A percentile compares a stretch with the other conserved stretches of the same genome.
Conservation (phyloP, 768 basidiomycete species). For the Tricholoma flavovirens region DNA sequence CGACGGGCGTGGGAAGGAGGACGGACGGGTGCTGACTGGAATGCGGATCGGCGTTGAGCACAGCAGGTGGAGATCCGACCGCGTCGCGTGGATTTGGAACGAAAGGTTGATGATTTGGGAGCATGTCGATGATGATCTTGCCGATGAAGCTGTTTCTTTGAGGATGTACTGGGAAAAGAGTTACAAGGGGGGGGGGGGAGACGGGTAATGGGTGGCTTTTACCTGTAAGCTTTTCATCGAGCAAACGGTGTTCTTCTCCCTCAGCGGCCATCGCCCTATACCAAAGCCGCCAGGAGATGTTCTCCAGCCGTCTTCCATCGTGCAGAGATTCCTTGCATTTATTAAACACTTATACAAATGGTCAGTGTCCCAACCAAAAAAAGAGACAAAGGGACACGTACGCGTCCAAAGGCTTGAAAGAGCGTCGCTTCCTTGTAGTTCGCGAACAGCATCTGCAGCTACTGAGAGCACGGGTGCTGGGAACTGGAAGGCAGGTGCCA, state of each 20-base stretch:
- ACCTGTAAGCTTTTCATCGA: not conserved
- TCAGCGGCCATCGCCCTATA: constrained; percentile 50
- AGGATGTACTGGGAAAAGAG: too few relatives aligned
- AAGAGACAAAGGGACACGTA: constrained; percentile 28
- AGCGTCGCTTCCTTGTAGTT: constrained; percentile 65
- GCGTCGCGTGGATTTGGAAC: constrained; percentile 14
- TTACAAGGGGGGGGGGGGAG: too few relatives aligned
- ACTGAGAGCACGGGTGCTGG: constrained; percentile 65
- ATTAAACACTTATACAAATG: constrained; percentile 79
- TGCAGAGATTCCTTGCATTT: constrained; percentile 76
- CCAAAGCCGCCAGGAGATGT: constrained; percentile 86
- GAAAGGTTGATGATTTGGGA: constrained; percentile 32
- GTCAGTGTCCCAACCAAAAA: too few relatives aligned
- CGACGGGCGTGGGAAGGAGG: constrained; percentile 5
- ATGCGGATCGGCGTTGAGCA: constrained; percentile 4
- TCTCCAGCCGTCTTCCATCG: constrained; percentile 79
- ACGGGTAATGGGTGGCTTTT: too few relatives aligned
- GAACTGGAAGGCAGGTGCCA: constrained; percentile 38
- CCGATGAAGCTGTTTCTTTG: constrained; percentile 13
- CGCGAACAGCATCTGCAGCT: constrained; percentile 57
- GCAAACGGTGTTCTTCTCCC: not conserved
- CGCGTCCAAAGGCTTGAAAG: constrained; percentile 64
- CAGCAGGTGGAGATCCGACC: not conserved
- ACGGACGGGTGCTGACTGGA: too few relatives aligned
- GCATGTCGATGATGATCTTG: constrained; percentile 51